phyloP scores from a whole-genome alignment of 2,329 filamentous ascomycete species.

The Pleomassaria siparia region DNA sequence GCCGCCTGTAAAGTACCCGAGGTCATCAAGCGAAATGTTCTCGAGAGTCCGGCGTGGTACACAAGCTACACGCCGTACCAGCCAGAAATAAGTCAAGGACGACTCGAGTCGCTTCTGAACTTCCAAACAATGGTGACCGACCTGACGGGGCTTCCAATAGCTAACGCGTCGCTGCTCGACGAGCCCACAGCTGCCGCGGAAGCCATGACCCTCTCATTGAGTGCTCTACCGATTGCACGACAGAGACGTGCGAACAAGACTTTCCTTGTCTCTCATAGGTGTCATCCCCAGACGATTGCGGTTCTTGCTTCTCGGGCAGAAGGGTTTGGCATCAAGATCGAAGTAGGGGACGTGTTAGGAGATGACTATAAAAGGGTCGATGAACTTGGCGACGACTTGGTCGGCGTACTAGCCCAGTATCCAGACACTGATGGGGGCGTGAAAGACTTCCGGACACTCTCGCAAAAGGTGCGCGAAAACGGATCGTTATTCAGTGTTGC shows the following conservation, averaged over 20 bases:
- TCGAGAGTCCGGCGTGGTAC: slow-evolving; percentile 96
- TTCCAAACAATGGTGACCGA: slow-evolving; percentile 93
- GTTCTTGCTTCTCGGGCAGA: slow-evolving; percentile 83
- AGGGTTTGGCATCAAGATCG: slow-evolving; percentile 84
- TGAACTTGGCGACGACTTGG: slow-evolving; percentile 74
- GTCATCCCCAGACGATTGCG: slow-evolving; percentile 82
- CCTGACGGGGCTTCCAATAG: slow-evolving; percentile 80
- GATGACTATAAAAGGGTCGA: slow-evolving; percentile 67
- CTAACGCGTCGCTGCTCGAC: slow-evolving; percentile 88
- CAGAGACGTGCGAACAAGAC: slow-evolving; percentile 76
- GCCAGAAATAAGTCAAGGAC: slow-evolving; percentile 93
- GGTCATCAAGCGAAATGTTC: slow-evolving; percentile 88
- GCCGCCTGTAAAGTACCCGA: slow-evolving; percentile 82
- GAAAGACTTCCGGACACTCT: slow-evolving; percentile 71
- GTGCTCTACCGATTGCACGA: slow-evolving; percentile 68
- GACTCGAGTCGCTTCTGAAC: slow-evolving; percentile 88
- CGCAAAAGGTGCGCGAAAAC: slow-evolving; percentile 74
- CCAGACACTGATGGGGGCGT: slow-evolving; percentile 85
- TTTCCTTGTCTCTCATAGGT: slow-evolving; percentile 78
- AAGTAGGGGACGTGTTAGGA: slow-evolving; percentile 70
- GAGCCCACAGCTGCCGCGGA: slow-evolving; percentile 92
- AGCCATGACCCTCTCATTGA: slow-evolving; percentile 91
- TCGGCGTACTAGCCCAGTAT: slow-evolving; percentile 93
- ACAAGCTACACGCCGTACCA: slow-evolving; percentile 98
- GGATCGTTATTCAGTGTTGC: slow-evolving; percentile 82